A percentile compares a stretch with the other conserved stretches of the same genome.
These are phyloP conservation scores for Trichoderma parareesei DNA, from an alignment of 495 filamentous ascomycete species.

Conservation along the genomic window DNA sequence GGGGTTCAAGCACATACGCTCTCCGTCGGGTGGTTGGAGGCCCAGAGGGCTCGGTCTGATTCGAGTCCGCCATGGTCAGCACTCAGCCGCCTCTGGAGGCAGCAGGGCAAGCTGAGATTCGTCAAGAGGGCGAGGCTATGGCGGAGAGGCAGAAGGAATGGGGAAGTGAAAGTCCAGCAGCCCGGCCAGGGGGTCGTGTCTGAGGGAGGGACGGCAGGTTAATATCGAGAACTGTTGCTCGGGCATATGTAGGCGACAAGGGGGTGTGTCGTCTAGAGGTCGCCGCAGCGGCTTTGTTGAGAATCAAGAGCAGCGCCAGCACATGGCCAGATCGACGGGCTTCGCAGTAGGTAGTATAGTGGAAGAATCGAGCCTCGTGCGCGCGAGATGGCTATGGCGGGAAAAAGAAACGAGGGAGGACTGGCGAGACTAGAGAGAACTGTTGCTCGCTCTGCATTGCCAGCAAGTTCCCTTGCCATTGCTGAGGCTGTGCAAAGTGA, in stretches of 20 bases:
- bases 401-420: background rate
- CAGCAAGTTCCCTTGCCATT: background rate
- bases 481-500: constrained; percentile 3
- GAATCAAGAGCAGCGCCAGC: background rate
- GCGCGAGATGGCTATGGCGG: background rate
- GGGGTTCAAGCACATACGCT: constrained; percentile 3
- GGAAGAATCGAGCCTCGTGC: background rate
- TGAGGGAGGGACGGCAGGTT: background rate
- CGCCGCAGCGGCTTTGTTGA: background rate
- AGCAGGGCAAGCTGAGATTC: background rate
- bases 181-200: background rate
- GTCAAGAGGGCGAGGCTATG: background rate
- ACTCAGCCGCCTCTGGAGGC: constrained; percentile 7
- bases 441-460: background rate
- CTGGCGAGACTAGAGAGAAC: background rate
- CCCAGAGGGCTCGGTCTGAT: constrained; percentile 2
- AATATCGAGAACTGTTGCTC: background rate
- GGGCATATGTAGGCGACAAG: background rate
- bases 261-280: background rate
- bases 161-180: background rate
- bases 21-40: background rate
- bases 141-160: background rate
- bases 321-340: constrained; percentile 1
- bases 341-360: background rate
- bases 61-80: constrained; percentile 5